Evolutionary conservation across 1,139 yeast species (phyloP).

Genomic region (Candida pseudoviswanathii): DNA sequence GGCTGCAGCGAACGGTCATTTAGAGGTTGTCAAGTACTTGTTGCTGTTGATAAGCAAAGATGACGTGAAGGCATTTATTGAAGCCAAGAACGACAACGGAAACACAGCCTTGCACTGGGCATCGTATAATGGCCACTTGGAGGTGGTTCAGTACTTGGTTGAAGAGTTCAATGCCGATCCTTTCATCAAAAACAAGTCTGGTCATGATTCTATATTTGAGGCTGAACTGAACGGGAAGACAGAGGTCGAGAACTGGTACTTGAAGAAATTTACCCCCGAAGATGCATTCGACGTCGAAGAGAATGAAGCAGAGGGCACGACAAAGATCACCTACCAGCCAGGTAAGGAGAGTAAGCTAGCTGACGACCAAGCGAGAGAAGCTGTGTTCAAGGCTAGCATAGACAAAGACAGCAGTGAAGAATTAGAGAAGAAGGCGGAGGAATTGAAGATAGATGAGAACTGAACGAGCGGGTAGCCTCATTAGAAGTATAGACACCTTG

Average conservation of each 20-base stretch:
- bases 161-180: slow-evolving; percentile 81
- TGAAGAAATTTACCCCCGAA: slow-evolving; percentile 72
- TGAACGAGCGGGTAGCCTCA: background rate
- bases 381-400: slow-evolving; percentile 18
- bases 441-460: slow-evolving; percentile 5
- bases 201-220: slow-evolving; percentile 84
- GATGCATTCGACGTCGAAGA: slow-evolving; percentile 50
- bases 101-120: slow-evolving; percentile 98
- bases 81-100: slow-evolving; percentile 72
- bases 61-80: slow-evolving; percentile 51
- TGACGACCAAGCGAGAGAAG: slow-evolving; percentile 42
- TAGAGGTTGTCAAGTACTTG: slow-evolving; percentile 64
- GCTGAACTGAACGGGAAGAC: slow-evolving; percentile 75
- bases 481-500: background rate
- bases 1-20: slow-evolving; percentile 94
- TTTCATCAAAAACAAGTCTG: slow-evolving; percentile 68
- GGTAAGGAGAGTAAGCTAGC: slow-evolving; percentile 53
- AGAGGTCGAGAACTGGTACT: slow-evolving; percentile 70
- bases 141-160: slow-evolving; percentile 67
- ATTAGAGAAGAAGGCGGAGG: slow-evolving; percentile 9
- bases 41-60: slow-evolving; percentile 49
- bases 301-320: slow-evolving; percentile 37
- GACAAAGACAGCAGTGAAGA: slow-evolving; percentile 10
- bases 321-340: slow-evolving; percentile 49
- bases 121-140: slow-evolving; percentile 79